Percentiles rank a stretch among this genome's conserved stretches.
phyloP scores from a whole-genome alignment of 2,329 filamentous ascomycete genomes.

The Aspergillus thermomutatus region DNA sequence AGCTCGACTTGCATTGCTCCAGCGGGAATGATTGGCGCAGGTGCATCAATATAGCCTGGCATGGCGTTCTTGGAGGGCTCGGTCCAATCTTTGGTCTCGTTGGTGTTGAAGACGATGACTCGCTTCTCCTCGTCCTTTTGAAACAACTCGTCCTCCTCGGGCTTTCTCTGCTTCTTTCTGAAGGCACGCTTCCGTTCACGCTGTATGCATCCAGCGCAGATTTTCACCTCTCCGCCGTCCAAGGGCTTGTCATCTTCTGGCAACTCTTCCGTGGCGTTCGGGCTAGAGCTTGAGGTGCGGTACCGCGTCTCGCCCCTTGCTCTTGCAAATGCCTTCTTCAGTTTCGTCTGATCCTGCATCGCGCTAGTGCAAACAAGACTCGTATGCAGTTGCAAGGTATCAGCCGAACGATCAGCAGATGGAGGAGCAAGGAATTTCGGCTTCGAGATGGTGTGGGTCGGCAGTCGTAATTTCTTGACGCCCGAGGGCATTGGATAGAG shows the following conservation, averaged over 20 bases:
- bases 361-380: conserved; percentile 89
- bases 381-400: conserved; percentile 75
- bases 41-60: conserved; percentile 39
- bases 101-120: conserved; percentile 88
- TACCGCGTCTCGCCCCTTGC: conserved; percentile 44
- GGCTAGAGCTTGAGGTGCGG: conserved; percentile 40
- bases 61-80: conserved; percentile 55
- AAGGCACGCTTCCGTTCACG: conserved; percentile 87
- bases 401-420: conserved; percentile 60
- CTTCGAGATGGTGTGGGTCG: conserved; percentile 88
- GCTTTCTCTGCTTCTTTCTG: conserved; percentile 89
- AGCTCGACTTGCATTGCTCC: conserved; percentile 75
- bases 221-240: conserved; percentile 90
- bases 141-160: conserved; percentile 88
- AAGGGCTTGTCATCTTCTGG: conserved; percentile 69
- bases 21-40: conserved; percentile 37
- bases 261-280: conserved; percentile 45
- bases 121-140: conserved; percentile 73
- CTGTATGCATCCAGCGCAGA: conserved; percentile 86
- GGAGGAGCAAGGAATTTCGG: conserved; percentile 83
- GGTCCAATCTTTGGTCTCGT: conserved; percentile 81
- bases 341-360: conserved; percentile 69
- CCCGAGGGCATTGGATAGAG: conserved; percentile 71
- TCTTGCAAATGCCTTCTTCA: conserved; percentile 63
- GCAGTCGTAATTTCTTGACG: conserved; percentile 78